Conservation (phyloP, 2,329 filamentous ascomycete species). For the Aspergillus vadensis region DNA sequence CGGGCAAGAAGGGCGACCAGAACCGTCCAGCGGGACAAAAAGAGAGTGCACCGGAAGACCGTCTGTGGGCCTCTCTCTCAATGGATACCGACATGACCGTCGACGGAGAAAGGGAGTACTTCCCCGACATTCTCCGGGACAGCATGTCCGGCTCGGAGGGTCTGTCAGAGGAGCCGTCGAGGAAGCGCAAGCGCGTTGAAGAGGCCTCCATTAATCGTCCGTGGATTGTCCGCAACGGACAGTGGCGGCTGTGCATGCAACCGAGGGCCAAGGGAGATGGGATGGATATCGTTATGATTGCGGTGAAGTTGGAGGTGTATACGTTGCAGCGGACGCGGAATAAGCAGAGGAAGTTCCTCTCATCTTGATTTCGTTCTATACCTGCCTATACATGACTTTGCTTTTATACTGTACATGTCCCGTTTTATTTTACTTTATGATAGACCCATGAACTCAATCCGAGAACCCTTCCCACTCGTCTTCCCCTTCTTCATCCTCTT, state of each 20-base stretch:
- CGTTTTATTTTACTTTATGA: not conserved
- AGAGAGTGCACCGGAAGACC: slow-evolving; percentile 63
- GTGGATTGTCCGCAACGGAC: slow-evolving; percentile 69
- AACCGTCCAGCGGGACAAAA: not conserved
- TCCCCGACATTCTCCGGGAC: slow-evolving; percentile 13
- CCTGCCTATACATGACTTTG: not conserved
- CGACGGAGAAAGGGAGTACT: slow-evolving; percentile 39
- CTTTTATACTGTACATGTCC: slow-evolving; percentile 5
- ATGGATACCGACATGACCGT: slow-evolving; percentile 46
- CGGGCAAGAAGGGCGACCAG: slow-evolving; percentile 67
- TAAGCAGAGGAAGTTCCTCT: slow-evolving; percentile 63
- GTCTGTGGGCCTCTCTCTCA: slow-evolving; percentile 63
- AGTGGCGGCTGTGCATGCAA: slow-evolving; percentile 72
- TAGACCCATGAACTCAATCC: slow-evolving; percentile 25
- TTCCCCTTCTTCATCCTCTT: slow-evolving; percentile 32
- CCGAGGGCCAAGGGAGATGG: slow-evolving; percentile 46
- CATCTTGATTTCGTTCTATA: slow-evolving; percentile 8
- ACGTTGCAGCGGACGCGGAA: slow-evolving; percentile 69
- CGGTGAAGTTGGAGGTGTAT: slow-evolving; percentile 74
- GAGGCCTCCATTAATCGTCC: slow-evolving; percentile 22
- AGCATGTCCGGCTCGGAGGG: slow-evolving; percentile 4
- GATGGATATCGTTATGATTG: slow-evolving; percentile 72
- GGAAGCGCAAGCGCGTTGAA: slow-evolving; percentile 21
- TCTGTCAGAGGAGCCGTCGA: slow-evolving; percentile 7
- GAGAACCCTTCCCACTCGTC: slow-evolving; percentile 51